Percentiles rank a stretch among this genome's conserved stretches.
These are phyloP conservation scores for Colletotrichum gigasporum DNA, from an alignment of 2,329 filamentous ascomycete genomes.

Conservation along the genomic window DNA sequence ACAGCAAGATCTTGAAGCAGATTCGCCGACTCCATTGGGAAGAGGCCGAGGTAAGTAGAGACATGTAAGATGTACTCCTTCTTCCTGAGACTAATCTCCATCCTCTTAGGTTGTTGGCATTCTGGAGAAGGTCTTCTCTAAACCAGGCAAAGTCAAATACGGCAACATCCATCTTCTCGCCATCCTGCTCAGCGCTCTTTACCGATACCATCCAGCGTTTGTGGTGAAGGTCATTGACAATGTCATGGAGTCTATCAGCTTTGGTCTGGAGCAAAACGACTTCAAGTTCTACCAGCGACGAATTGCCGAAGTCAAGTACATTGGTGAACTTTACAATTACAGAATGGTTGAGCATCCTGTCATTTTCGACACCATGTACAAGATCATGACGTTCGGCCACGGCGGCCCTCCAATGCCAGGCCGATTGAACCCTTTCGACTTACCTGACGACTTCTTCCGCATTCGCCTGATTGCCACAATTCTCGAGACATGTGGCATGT, in stretches of 20 bases:
- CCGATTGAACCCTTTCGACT: slow-evolving; percentile 79
- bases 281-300: slow-evolving; percentile 97
- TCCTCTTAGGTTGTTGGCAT: slow-evolving; percentile 70
- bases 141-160: slow-evolving; percentile 97
- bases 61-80: background rate
- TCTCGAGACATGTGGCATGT: slow-evolving; percentile 94
- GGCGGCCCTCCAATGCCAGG: slow-evolving; percentile 85
- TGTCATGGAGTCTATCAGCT: slow-evolving; percentile 84
- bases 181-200: slow-evolving; percentile 86
- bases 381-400: slow-evolving; percentile 92
- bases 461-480: slow-evolving; percentile 90
- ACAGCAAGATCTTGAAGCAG: slow-evolving; percentile 93
- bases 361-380: slow-evolving; percentile 95
- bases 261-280: slow-evolving; percentile 94
- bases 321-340: slow-evolving; percentile 97
- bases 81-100: background rate
- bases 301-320: slow-evolving; percentile 94
- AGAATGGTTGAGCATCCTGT: slow-evolving; percentile 95
- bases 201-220: slow-evolving; percentile 92
- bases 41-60: slow-evolving; percentile 75
- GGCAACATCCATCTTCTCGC: slow-evolving; percentile 95
- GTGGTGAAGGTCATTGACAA: slow-evolving; percentile 93
- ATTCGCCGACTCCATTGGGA: slow-evolving; percentile 98
- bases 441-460: slow-evolving; percentile 95
- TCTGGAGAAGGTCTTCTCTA: slow-evolving; percentile 91